Conservation (phyloP, 2,329 filamentous ascomycete genomes). For the Nothophaeocryptopus gaeumannii region DNA sequence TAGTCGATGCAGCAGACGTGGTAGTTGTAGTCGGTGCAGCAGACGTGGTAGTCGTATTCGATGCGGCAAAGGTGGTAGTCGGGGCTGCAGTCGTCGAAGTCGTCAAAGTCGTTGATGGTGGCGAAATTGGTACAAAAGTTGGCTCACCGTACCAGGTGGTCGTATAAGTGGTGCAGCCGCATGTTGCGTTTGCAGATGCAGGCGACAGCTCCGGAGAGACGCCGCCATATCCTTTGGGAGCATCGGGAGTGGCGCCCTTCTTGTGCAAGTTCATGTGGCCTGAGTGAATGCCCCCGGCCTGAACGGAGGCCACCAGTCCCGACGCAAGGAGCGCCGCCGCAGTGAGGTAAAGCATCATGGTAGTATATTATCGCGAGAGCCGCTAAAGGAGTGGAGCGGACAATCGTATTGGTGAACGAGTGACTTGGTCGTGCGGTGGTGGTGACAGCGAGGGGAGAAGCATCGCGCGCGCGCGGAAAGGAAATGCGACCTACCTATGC, state of each 20-base stretch:
- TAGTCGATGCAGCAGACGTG: constrained; percentile 10
- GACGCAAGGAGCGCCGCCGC: constrained; percentile 18
- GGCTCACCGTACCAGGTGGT: constrained; percentile 66
- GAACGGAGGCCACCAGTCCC: constrained; percentile 19
- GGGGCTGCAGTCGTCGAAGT: constrained; percentile 1
- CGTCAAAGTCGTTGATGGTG: constrained; percentile 14
- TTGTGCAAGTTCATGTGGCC: constrained; percentile 23
- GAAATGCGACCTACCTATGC: constrained; percentile 15
- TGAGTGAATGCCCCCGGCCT: constrained; percentile 18
- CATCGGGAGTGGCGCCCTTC: constrained; percentile 3
- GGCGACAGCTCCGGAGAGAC: constrained; percentile 4
- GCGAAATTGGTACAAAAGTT: constrained; percentile 37
- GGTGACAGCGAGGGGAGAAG: constrained; percentile 7
- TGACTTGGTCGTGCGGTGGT: constrained; percentile 12
- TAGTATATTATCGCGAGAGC: constrained; percentile 16
- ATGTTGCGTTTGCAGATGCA: constrained; percentile 37
- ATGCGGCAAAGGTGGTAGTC: constrained; percentile 14
- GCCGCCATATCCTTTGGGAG: background rate
- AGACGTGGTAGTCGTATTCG: constrained; percentile 34
- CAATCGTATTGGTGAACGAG: constrained; percentile 15
- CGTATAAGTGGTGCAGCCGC: constrained; percentile 72
- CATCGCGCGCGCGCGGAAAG: constrained; percentile 9
- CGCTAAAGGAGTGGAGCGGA: constrained; percentile 29
- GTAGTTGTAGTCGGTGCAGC: constrained; percentile 28
- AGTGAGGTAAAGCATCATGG: constrained; percentile 20